phyloP scores from a whole-genome alignment of 805 yeast genomes.

The Spathaspora boniae region DNA sequence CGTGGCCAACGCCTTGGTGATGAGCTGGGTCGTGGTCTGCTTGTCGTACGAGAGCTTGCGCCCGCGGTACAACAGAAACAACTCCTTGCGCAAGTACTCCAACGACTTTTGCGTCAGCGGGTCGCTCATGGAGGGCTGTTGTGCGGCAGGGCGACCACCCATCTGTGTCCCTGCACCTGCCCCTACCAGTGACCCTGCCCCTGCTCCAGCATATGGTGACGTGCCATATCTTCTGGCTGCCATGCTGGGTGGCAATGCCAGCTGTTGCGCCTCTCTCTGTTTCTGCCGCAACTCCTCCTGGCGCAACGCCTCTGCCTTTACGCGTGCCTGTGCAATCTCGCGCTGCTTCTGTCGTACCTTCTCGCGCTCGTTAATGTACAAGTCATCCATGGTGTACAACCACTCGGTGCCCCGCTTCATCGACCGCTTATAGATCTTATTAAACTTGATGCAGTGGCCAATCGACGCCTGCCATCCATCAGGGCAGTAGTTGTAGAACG shows the following conservation, averaged over 20 bases:
- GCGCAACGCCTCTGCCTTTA: constrained; percentile 51
- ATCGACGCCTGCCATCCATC: constrained; percentile 98
- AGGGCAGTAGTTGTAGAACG: constrained; percentile 89
- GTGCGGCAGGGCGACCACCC: constrained; percentile 17
- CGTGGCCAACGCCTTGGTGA: constrained; percentile 89
- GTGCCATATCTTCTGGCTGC: constrained; percentile 21
- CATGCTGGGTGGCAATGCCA: constrained; percentile 16
- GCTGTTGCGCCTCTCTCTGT: constrained; percentile 33
- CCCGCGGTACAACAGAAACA: constrained; percentile 75
- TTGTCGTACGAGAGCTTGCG: constrained; percentile 68
- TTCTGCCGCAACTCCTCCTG: constrained; percentile 50
- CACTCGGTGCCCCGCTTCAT: constrained; percentile 64
- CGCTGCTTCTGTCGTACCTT: constrained; percentile 60
- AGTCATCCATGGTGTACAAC: constrained; percentile 91
- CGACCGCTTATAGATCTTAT: constrained; percentile 68
- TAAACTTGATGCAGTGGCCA: constrained; percentile 81
- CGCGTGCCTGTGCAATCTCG: constrained; percentile 59
- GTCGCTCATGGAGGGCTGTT: constrained; percentile 10
- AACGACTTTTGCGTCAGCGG: constrained; percentile 54
- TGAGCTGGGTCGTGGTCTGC: constrained; percentile 75
- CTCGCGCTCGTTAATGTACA: constrained; percentile 78
- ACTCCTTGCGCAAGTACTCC: constrained; percentile 80
- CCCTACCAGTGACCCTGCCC: too few relatives aligned
- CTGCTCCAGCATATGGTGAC: constrained; percentile 38
- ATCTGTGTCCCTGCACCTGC: constrained; percentile 27